Base-by-base conservation (phyloP, 163 green algal genomes). In the Trebouxiophyceae sp. region DNA sequence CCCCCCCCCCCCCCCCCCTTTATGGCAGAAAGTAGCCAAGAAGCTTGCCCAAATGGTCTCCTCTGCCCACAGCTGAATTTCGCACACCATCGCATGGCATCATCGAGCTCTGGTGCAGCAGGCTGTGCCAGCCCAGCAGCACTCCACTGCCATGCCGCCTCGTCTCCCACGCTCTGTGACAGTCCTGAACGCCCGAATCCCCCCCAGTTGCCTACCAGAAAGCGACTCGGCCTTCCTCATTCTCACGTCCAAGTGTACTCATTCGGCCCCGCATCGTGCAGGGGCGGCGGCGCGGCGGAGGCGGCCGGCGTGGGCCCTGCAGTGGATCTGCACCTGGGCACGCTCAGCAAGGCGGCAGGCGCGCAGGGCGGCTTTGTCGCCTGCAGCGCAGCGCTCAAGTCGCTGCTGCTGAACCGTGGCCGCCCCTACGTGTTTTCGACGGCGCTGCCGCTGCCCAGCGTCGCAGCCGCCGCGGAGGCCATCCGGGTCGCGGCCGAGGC, bases 291-390 rank as follows among this genome's bases (percentile, higher is more conserved):
- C 28, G 71, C 60, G 4, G 78, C 81, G 23, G 79, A 85, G 24
- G 57, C 63, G 34, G 39, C 71, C 31, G 87, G 83, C 0, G 76
- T 91, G 8, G 62, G 70, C 19, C 66, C 75, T 23, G 33, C 86
- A 30, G 80, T 97, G 7, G 93, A 97, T 68, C 45, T 99, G 4
- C 81, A 93, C 54, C 70, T 97, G 6, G 93, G 93, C 63, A 99
- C 93, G 3, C 84, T 99, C 1, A 93, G 82, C 77, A 99, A 99
- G 64, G 92, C 91, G 0, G 76, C 93, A 60, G 93, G 91, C 7
- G 81, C 77, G 19, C 76, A 90, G 30, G 93, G 93, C 20, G 92
- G 93, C n/a, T 98, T 97, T 79, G 85, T 93, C 30, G 84, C 86
- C 4, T 92, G 82, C 74, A 84, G 64, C 57, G 1, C 2, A 0